These are phyloP conservation scores for Amphibolis antarctica DNA, from an alignment of 106 monocot genomes.

Conservation along the genomic window DNA sequence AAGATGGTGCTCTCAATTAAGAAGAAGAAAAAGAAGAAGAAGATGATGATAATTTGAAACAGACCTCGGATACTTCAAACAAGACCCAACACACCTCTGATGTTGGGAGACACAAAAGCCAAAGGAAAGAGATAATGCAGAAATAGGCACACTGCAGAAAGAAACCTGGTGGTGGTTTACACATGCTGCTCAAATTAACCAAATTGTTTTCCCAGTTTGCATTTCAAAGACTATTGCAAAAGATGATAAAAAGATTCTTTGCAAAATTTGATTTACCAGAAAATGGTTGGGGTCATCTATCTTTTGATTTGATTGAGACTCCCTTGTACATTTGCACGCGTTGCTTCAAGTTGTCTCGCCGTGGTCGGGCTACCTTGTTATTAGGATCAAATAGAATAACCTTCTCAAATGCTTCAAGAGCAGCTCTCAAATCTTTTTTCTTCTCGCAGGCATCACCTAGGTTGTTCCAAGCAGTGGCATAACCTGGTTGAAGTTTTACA, in stretches of 20 bases:
- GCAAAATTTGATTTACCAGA: not conserved
- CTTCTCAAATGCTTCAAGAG: conserved; percentile 84
- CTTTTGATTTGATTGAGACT: conserved; percentile 52
- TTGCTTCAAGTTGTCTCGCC: conserved; percentile 53
- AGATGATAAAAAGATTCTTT: not conserved
- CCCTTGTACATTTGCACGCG: conserved; percentile 70
- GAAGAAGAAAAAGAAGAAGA: too few relatives aligned
- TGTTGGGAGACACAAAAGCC: too few relatives aligned
- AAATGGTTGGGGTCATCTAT: conserved; percentile 16
- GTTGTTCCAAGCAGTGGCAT: conserved; percentile 94
- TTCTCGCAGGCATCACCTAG: conserved; percentile 91
- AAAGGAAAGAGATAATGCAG: not conserved
- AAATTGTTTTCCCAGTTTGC: too few relatives aligned
- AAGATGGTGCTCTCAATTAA: too few relatives aligned
- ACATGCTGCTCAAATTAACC: not conserved
- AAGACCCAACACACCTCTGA: too few relatives aligned
- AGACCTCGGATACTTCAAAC: too few relatives aligned
- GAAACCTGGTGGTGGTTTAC: not conserved
- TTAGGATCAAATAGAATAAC: conserved; percentile 91
- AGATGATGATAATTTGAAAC: too few relatives aligned
- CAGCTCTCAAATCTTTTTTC: conserved; percentile 58
- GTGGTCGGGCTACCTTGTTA: conserved; percentile 69
- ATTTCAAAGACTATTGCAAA: not conserved
- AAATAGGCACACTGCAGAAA: not conserved
- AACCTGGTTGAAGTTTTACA: conserved; percentile 84